Evolutionary conservation across 2,329 filamentous ascomycete species (phyloP).

Genomic region (Beauveria caledonica): DNA sequence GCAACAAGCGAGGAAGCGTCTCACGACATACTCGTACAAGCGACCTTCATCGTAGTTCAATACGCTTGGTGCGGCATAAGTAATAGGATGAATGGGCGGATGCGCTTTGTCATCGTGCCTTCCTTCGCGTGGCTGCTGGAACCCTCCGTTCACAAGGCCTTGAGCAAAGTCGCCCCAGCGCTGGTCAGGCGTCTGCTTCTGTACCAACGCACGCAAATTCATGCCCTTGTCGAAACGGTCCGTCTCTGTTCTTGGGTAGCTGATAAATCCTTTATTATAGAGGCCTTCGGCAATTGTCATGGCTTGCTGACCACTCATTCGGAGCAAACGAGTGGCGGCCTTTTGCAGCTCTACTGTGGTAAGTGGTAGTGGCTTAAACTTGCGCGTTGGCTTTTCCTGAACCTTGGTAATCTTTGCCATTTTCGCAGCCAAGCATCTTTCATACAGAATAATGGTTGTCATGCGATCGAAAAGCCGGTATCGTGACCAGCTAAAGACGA

Average conservation of each 20-base stretch:
- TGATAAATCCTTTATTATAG: constrained; percentile 93
- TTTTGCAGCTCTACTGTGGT: constrained; percentile 97
- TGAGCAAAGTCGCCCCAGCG: constrained; percentile 78
- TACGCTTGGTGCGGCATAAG: constrained; percentile 63
- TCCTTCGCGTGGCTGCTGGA: constrained; percentile 73
- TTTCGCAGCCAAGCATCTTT: constrained; percentile 71
- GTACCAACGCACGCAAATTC: constrained; percentile 68
- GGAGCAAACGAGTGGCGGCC: constrained; percentile 79
- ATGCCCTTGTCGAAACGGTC: constrained; percentile 91
- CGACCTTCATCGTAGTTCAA: constrained; percentile 59
- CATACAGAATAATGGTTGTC: constrained; percentile 71
- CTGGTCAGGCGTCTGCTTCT: constrained; percentile 71
- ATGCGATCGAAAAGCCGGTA: constrained; percentile 82
- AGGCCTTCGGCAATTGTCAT: constrained; percentile 83
- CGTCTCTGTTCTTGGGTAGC: constrained; percentile 94
- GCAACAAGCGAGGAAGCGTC: constrained; percentile 90
- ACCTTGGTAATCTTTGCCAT: constrained; percentile 76
- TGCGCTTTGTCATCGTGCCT: constrained; percentile 93
- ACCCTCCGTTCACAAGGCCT: constrained; percentile 64
- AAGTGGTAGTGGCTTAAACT: constrained; percentile 86
- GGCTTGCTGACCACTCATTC: constrained; percentile 83
- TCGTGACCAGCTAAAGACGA: constrained; percentile 77
- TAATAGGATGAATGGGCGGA: constrained; percentile 91
- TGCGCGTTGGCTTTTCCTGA: constrained; percentile 82
- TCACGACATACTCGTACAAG: constrained; percentile 86